Evolutionary conservation across 1,284 basidiomycete genomes (phyloP).

Genomic region (Mycena citricolor): DNA sequence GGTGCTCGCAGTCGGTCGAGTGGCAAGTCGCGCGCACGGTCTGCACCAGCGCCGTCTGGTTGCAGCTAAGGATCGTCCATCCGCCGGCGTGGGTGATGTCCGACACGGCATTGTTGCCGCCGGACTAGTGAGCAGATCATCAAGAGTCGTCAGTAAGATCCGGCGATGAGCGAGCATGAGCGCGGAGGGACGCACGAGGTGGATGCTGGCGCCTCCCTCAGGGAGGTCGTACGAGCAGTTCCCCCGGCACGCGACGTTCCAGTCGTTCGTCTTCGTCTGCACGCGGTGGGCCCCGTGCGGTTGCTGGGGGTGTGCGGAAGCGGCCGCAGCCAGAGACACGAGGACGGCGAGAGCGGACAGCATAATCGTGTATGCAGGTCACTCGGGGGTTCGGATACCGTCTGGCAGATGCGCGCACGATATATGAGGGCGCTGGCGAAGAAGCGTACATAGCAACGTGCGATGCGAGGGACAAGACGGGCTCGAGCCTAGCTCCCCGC

Average conservation of each 20-base stretch:
- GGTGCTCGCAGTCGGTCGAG: slow-evolving; percentile 40
- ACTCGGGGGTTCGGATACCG: too few species aligned
- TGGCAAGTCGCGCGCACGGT: slow-evolving; percentile 48
- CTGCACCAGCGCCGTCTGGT: slow-evolving; percentile 37
- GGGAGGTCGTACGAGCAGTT: slow-evolving; percentile 16
- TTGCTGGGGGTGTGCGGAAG: too few species aligned
- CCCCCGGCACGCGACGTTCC: slow-evolving; percentile 12
- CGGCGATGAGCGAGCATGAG: neutral
- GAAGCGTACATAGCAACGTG: too few species aligned
- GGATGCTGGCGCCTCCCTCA: neutral
- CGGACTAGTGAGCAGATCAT: slow-evolving; percentile 21
- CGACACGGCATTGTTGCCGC: slow-evolving; percentile 44
- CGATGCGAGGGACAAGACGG: too few species aligned
- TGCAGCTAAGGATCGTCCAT: slow-evolving; percentile 50
- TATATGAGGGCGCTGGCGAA: too few species aligned
- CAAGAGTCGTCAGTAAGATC: neutral
- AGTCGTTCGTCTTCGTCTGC: too few species aligned
- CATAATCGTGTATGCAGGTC: too few species aligned
- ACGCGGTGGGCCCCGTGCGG: neutral
- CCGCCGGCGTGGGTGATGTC: slow-evolving; percentile 53
- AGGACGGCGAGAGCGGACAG: too few species aligned
- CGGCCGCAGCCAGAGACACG: too few species aligned
- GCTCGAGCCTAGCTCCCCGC: too few species aligned
- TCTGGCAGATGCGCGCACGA: too few species aligned
- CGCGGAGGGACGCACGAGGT: slow-evolving; percentile 6